These are phyloP conservation scores for Aspergillus tubingensis DNA, from an alignment of 2,329 filamentous ascomycete genomes.

Conservation along the genomic window DNA sequence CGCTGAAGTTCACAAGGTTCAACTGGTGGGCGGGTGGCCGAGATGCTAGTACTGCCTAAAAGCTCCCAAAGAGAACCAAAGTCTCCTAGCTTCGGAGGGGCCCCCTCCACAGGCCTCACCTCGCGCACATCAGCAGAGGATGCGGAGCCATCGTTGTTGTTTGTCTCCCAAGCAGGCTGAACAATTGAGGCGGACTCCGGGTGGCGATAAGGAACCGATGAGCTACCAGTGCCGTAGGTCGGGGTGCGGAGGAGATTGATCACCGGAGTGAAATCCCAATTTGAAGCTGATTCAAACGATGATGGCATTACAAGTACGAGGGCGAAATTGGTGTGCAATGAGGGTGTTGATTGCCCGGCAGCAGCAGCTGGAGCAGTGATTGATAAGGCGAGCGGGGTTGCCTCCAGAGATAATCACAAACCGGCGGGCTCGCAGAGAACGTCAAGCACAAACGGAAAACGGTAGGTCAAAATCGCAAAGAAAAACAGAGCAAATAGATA, in stretches of 20 bases:
- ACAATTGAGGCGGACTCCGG: constrained; percentile 12
- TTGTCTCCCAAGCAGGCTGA: constrained; percentile 6
- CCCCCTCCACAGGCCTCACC: constrained; percentile 6
- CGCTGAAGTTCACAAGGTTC: constrained; percentile 2
- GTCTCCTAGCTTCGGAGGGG: constrained; percentile 41
- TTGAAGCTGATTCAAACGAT: constrained; percentile 29
- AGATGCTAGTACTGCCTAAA: constrained; percentile 28
- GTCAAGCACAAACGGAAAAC: constrained; percentile 4
- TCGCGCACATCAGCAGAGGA: not conserved
- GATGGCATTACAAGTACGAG: constrained; percentile 30
- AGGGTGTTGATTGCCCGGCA: not conserved
- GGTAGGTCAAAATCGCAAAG: constrained; percentile 2
- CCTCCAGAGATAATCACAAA: not conserved
- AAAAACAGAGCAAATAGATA: constrained; percentile 5
- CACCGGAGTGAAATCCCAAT: constrained; percentile 51
- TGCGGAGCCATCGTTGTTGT: constrained; percentile 13
- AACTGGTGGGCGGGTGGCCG: constrained; percentile 11
- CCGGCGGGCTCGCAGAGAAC: not conserved
- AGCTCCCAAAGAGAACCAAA: constrained; percentile 47
- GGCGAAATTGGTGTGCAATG: not conserved
- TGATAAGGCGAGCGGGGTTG: constrained; percentile 11
- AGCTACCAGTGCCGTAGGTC: constrained; percentile 18
- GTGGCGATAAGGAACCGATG: constrained; percentile 15
- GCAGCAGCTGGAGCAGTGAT: not conserved
- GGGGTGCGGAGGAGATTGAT: constrained; percentile 46